phyloP scores from a whole-genome alignment of 352 stramenopile species.

The Plasmopara viticola region DNA sequence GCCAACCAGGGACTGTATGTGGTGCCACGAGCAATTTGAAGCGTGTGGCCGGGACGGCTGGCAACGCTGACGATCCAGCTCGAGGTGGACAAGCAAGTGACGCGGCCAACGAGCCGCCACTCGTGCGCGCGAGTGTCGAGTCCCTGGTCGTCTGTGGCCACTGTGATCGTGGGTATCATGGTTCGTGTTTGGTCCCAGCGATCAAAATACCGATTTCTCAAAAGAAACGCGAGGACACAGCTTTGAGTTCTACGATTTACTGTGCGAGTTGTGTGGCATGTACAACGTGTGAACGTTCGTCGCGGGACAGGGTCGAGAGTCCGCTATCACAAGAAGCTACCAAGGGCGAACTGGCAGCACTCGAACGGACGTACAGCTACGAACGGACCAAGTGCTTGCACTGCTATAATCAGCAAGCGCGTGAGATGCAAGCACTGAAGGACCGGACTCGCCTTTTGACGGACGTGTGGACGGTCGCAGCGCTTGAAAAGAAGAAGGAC shows the following conservation, averaged over 20 bases:
- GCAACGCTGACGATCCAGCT: slow-evolving; percentile 15
- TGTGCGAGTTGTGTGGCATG: slow-evolving; percentile 67
- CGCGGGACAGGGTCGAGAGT: slow-evolving; percentile 9
- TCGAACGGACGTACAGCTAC: slow-evolving; percentile 59
- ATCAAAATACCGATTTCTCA: slow-evolving; percentile 19
- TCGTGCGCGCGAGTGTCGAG: slow-evolving; percentile 12
- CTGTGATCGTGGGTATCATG: slow-evolving; percentile 55
- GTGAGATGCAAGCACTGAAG: slow-evolving; percentile 38
- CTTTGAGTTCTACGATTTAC: slow-evolving; percentile 31
- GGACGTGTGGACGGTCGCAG: slow-evolving; percentile 50
- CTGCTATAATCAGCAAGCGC: slow-evolving; percentile 46
- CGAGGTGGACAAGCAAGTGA: slow-evolving; percentile 1
- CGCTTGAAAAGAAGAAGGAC: slow-evolving; percentile 48
- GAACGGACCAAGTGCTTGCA: slow-evolving; percentile 49
- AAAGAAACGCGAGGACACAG: slow-evolving; percentile 11
- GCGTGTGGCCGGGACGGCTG: slow-evolving; percentile 13
- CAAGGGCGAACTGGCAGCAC: slow-evolving; percentile 20
- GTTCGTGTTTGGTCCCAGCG: slow-evolving; percentile 39
- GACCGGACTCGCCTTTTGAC: slow-evolving; percentile 49
- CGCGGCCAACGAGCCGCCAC: slow-evolving; percentile 3
- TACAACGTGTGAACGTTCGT: slow-evolving; percentile 32
- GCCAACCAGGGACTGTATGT: slow-evolving; percentile 39
- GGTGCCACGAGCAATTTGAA: slow-evolving; percentile 1
- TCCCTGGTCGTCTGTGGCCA: slow-evolving; percentile 33
- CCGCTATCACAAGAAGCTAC: slow-evolving; percentile 11